Evolutionary conservation across 108 stramenopile genomes (phyloP).

Genomic region (Nitzschia sp.): DNA sequence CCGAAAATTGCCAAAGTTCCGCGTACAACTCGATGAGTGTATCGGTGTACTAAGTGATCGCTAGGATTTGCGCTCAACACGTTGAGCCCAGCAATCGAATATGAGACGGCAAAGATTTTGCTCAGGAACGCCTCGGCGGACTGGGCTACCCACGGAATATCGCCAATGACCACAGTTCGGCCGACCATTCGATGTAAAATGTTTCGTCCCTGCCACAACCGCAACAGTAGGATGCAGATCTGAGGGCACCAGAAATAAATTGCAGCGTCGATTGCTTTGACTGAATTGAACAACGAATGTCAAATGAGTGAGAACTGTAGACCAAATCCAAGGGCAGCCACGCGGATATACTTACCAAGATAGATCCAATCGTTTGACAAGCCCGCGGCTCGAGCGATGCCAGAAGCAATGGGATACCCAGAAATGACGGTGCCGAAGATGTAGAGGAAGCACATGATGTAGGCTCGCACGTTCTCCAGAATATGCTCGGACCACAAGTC

Average conservation of each 20-base stretch:
- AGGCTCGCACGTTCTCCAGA: constrained; percentile 63
- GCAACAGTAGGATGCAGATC: constrained; percentile 61
- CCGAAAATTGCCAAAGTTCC: constrained; percentile 78
- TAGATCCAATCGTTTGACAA: constrained; percentile 21
- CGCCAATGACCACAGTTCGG: constrained; percentile 82
- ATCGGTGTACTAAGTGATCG: constrained; percentile 85
- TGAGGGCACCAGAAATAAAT: constrained; percentile 83
- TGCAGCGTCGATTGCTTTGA: constrained; percentile 60
- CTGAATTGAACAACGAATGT: constrained; percentile 25
- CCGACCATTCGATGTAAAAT: constrained; percentile 76
- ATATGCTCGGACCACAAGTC: constrained; percentile 65
- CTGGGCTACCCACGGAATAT: constrained; percentile 79
- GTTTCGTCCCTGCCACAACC: constrained; percentile 63
- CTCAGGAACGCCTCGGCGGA: constrained; percentile 75
- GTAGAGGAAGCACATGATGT: constrained; percentile 68
- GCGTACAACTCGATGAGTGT: constrained; percentile 69
- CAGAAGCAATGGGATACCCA: constrained; percentile 58
- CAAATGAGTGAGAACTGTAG: background rate
- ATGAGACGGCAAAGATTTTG: constrained; percentile 80
- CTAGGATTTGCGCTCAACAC: constrained; percentile 71
- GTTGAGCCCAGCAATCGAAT: constrained; percentile 69
- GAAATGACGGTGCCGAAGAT: constrained; percentile 62
- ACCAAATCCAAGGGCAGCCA: too few species aligned
- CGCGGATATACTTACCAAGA: background rate
- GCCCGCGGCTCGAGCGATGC: constrained; percentile 51